Conservation (phyloP, 176 grass and related monocot genomes). For the Carex littledalei region DNA sequence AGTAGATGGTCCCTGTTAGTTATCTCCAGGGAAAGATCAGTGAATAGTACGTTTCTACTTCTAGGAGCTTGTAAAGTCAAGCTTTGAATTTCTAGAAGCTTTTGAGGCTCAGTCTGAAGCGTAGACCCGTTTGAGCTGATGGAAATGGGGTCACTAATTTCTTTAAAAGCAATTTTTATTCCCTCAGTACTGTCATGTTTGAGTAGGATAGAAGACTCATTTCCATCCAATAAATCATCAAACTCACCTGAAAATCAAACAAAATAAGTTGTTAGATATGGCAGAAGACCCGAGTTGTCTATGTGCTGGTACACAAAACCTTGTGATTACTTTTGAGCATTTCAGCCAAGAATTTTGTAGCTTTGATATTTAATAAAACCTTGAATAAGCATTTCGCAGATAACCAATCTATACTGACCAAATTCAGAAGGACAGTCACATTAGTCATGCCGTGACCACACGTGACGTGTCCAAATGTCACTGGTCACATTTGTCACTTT, state of each 20-base stretch:
- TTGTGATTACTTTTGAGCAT: neutral
- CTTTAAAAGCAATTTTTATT: slow-evolving; percentile 63
- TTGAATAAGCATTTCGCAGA: neutral
- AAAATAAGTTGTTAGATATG: neutral
- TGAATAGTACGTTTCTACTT: slow-evolving; percentile 71
- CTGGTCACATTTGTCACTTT: too few species aligned
- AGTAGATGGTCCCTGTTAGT: slow-evolving; percentile 78
- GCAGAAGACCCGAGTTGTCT: neutral
- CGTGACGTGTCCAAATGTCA: too few species aligned
- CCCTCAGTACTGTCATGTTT: slow-evolving; percentile 31
- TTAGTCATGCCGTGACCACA: too few species aligned
- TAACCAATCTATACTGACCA: neutral
- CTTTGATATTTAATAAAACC: neutral
- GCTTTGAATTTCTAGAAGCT: slow-evolving; percentile 66
- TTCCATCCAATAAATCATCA: slow-evolving; percentile 76
- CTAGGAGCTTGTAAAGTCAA: slow-evolving; percentile 82
- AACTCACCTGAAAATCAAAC: slow-evolving; percentile 61
- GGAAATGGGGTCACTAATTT: slow-evolving; percentile 19
- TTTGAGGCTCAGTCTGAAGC: slow-evolving; percentile 31
- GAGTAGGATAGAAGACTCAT: slow-evolving; percentile 32
- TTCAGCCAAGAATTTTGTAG: neutral
- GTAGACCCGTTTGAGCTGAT: slow-evolving; percentile 60
- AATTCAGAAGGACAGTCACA: too few species aligned
- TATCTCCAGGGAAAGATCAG: slow-evolving; percentile 60
- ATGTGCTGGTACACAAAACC: neutral